Base-by-base conservation (phyloP, 768 basidiomycete species). In the Albatrellus ellisii region DNA sequence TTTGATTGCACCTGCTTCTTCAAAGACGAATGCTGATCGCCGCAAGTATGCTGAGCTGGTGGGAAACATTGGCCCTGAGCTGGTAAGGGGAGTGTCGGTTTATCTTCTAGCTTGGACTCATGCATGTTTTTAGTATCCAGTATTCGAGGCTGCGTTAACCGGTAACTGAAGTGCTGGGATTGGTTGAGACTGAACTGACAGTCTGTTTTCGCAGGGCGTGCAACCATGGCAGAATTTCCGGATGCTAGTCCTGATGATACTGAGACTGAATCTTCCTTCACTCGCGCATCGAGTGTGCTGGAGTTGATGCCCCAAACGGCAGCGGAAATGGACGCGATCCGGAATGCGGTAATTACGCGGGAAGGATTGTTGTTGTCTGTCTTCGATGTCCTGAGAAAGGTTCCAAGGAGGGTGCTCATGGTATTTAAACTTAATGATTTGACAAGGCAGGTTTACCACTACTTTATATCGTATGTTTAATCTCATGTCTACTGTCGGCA, bases 71-170 rank as follows among this genome's bases (percentile, higher is more conserved):
- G 79, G 76, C 4, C 76, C 82, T 31, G 88, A 90, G 46, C 68
- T 92, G 50, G 89, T 92, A 52, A 43, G 75, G 60, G 39, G 14
- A 20, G 9, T 35, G 11, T 36, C 11, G 39, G 26, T 24, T n/a
- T 17, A 1, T 10, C n/a, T 25, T 5, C 2, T 28, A 1, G 11
- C 22, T 21, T 4, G 18, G 25, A 27, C 22, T 25, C 18, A 36
- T 47, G 31, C 41, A 24, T 34, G 4, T 10, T 4, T 41, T 0
- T 53, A 92, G 84, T 98, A 95, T 56, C 86, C 90, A 7, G 72
- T 95, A 9, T 91, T 98, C 47, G 90, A 97, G 59, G 87, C 89
- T 17, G 92, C 92, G 11, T 79, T 98, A 34, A 97, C 92, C n/a
- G 82, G 79, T 48, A 39, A 33, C 46, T 47, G 28, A 18, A 18